Evolutionary conservation across 75 land plant species (phyloP).

Genomic region (Azolla pinnata): DNA sequence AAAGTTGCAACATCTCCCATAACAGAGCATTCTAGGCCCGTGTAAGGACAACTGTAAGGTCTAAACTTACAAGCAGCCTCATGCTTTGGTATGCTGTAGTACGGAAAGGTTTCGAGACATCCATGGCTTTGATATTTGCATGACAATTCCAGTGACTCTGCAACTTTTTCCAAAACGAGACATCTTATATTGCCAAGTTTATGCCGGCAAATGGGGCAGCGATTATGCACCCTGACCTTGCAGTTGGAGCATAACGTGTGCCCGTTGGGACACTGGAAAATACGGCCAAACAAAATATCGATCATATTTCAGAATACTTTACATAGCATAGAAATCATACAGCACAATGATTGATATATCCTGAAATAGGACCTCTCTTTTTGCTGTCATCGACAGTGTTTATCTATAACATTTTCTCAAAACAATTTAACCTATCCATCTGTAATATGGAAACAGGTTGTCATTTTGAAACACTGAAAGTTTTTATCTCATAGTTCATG

Average conservation of each 20-base stretch:
- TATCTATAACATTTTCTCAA: too few relatives aligned
- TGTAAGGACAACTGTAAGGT: slow-evolving; percentile 59
- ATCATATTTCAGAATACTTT: too few relatives aligned
- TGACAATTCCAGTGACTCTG: slow-evolving; percentile 53
- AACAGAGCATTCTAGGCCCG: slow-evolving; percentile 52
- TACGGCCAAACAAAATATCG: too few relatives aligned
- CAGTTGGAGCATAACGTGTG: slow-evolving; percentile 51
- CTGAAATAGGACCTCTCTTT: too few relatives aligned
- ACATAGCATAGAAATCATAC: too few relatives aligned
- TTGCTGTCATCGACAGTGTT: too few relatives aligned
- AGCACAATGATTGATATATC: too few relatives aligned
- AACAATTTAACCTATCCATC: too few relatives aligned
- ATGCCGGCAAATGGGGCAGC: slow-evolving; percentile 48
- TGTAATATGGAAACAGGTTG: too few relatives aligned
- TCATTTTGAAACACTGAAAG: too few relatives aligned
- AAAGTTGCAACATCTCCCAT: slow-evolving; percentile 49
- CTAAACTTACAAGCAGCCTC: slow-evolving; percentile 50
- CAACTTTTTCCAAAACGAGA: slow-evolving; percentile 49
- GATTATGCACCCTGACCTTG: slow-evolving; percentile 47
- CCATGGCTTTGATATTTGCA: slow-evolving; percentile 44
- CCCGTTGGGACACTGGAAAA: slow-evolving; percentile 53
- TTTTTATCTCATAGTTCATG: too few relatives aligned
- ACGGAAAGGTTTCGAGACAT: slow-evolving; percentile 48
- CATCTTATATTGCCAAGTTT: slow-evolving; percentile 52
- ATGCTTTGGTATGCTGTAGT: slow-evolving; percentile 47